phyloP scores from a whole-genome alignment of 2,329 filamentous ascomycete genomes.

The Aspergillus sp. region DNA sequence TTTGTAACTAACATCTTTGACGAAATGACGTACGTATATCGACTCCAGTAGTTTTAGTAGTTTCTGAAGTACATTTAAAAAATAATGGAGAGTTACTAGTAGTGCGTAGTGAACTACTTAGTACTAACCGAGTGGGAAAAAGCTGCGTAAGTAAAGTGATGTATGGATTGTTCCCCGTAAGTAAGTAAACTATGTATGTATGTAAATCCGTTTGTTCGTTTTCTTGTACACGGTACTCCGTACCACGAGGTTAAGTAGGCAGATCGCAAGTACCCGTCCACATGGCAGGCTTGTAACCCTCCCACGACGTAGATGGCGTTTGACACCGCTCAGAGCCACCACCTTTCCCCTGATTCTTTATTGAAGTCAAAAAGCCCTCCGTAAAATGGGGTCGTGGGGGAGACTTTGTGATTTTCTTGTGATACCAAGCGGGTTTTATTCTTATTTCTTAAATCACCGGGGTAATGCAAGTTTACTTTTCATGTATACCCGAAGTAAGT shows the following conservation, averaged over 20 bases:
- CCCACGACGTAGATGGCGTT: conserved; percentile 16
- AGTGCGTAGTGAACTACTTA: no score
- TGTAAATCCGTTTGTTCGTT: conserved; percentile 11
- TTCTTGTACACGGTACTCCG: conserved; percentile 14
- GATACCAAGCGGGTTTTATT: neutral
- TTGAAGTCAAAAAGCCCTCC: neutral
- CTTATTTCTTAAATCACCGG: neutral
- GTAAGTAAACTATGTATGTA: conserved; percentile 8
- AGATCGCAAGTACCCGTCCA: conserved; percentile 26
- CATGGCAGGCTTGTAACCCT: conserved; percentile 25
- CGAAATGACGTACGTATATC: no score
- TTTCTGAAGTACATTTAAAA: no score
- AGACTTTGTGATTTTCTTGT: neutral
- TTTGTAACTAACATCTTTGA: no score
- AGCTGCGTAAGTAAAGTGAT: neutral
- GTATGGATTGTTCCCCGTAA: neutral
- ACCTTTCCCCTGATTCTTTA: neutral
- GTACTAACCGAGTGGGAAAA: no score
- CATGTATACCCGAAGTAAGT: neutral
- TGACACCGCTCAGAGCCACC: conserved; percentile 1
- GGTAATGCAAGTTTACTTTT: neutral
- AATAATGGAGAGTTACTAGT: no score
- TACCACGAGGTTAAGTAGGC: conserved; percentile 24
- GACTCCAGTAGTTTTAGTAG: no score
- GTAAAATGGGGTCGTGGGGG: neutral